Base-by-base conservation (phyloP, 305 asterid genomes). In the Fraxinus sp. region DNA sequence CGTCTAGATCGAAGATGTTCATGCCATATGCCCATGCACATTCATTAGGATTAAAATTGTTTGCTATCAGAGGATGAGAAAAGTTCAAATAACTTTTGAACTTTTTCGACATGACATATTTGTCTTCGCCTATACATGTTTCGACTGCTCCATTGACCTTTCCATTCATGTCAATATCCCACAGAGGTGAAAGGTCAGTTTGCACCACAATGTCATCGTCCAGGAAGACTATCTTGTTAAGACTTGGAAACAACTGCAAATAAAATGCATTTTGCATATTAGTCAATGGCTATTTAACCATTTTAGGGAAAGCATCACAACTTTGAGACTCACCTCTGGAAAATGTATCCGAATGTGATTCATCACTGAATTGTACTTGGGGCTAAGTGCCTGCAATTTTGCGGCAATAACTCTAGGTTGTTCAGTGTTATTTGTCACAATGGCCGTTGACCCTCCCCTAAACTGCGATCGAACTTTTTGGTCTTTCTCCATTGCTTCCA, bases 11-110 rank as follows among this genome's bases (percentile, higher is more conserved):
- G 11, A 96, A 96, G 79, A 96, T 85, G 85, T 96, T 96, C 99
- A 96, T 93, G 79, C 99, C 99, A 82, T 96, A 96, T 7, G 99
- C 99, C 99, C 99, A 96, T 24, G 99, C 99, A 77, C 99, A 96
- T 90, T 96, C 97, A 79, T 87, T 80, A 52, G 99, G 97, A 85
- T 93, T 77, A 3, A 96, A 96, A 81, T 71, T 90, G 55, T 87
- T 88, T 18, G 92, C 92, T 84, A 96, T 92, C 80, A 96, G 83
- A 22, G 98, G 98, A 86, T 96, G 99, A 26, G 99, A 96, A 77
- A 96, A 96, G 88, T 96, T 96, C 79, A 96, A 83, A 73, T 96
- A 96, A 88, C 95, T 96, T 83, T 91, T 96, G 81, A 96, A 83
- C 87, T 87, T 89, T 88, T 96, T 96, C n/a, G 97, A 96, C 99